phyloP scores from a whole-genome alignment of 805 yeast species.

The Blastobotrys parvus region DNA sequence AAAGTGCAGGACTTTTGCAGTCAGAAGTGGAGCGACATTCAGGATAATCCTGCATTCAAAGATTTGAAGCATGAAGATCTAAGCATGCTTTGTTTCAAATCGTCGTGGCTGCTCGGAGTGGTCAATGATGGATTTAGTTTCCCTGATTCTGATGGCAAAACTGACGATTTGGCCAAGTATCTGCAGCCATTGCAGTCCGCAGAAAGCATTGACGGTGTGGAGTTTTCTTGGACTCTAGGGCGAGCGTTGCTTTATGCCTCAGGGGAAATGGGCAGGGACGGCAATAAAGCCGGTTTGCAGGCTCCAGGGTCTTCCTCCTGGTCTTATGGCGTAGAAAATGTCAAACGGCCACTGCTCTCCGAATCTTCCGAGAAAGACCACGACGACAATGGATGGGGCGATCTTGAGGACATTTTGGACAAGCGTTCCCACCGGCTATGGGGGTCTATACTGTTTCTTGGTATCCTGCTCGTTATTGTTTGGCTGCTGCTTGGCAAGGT shows the following conservation, averaged over 20 bases:
- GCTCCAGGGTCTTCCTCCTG: constrained; percentile 3
- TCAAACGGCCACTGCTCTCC: background rate
- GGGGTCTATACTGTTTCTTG: constrained; percentile 32
- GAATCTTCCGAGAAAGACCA: constrained; percentile 15
- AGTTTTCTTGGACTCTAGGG: constrained; percentile 93
- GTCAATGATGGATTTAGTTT: constrained; percentile 87
- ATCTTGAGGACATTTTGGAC: constrained; percentile 13
- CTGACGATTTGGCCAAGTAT: background rate
- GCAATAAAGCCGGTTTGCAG: constrained; percentile 13
- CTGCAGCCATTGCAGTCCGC: constrained; percentile 61
- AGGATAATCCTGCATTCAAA: constrained; percentile 44
- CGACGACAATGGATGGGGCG: constrained; percentile 19
- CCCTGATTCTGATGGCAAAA: constrained; percentile 35
- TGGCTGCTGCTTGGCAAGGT: constrained; percentile 32
- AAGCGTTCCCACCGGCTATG: constrained; percentile 26
- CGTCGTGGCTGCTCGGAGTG: constrained; percentile 85
- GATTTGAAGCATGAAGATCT: constrained; percentile 45
- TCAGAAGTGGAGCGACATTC: constrained; percentile 54
- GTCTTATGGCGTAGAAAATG: constrained; percentile 14
- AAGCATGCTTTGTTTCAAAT: constrained; percentile 80
- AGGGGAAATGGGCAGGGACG: constrained; percentile 1
- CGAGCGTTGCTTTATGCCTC: constrained; percentile 69
- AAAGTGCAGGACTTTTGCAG: constrained; percentile 68
- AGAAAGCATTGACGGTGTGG: constrained; percentile 70
- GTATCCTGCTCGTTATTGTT: constrained; percentile 24